These are phyloP conservation scores for Clonostachys rosea DNA, from an alignment of 2,329 filamentous ascomycete species.

Conservation along the genomic window DNA sequence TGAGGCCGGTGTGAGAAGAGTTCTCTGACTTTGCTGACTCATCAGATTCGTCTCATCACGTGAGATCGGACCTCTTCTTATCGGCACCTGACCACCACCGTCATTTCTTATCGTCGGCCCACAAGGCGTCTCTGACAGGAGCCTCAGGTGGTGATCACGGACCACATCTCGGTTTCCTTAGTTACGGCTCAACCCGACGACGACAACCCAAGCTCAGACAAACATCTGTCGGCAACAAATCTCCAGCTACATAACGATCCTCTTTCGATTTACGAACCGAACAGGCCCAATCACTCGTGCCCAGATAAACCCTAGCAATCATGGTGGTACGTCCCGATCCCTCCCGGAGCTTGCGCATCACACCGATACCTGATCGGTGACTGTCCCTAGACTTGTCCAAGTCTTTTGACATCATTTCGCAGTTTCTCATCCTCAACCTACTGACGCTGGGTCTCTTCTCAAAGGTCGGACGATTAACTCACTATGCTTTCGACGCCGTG, in stretches of 20 bases:
- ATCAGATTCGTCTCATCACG: too few species aligned
- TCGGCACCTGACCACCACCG: too few species aligned
- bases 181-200: background rate
- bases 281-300: too few species aligned
- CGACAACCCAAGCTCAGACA: background rate
- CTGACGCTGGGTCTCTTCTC: constrained; percentile 64
- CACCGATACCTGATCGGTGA: constrained; percentile 5
- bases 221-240: background rate
- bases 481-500: constrained; percentile 95
- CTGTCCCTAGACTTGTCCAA: constrained; percentile 17
- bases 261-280: too few species aligned
- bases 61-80: too few species aligned
- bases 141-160: background rate
- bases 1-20: too few species aligned
- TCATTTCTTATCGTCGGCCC: too few species aligned
- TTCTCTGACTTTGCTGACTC: too few species aligned
- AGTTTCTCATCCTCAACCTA: constrained; percentile 55
- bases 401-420: constrained; percentile 11
- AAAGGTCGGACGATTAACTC: constrained; percentile 88
- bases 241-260: background rate
- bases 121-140: too few species aligned
- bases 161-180: background rate
- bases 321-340: too few species aligned
- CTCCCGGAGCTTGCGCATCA: background rate
- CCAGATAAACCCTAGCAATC: background rate